phyloP scores from a whole-genome alignment of 2,329 filamentous ascomycete genomes.

The Talaromyces sp. region DNA sequence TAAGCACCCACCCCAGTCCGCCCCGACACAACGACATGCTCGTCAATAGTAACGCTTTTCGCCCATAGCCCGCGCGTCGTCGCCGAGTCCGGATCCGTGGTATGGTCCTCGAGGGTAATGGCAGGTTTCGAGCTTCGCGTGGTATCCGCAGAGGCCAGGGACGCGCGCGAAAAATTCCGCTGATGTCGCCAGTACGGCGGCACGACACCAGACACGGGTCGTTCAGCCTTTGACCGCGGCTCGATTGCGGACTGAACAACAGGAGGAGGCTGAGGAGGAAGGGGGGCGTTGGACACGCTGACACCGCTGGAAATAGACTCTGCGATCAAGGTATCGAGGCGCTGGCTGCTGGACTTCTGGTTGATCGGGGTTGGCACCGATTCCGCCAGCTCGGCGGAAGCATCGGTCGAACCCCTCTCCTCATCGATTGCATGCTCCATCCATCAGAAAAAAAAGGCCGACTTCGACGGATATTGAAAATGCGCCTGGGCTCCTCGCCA shows the following conservation, averaged over 20 bases:
- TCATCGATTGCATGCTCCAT: constrained; percentile 13
- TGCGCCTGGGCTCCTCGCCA: neutral
- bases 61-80: constrained; percentile 59
- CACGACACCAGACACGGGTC: constrained; percentile 27
- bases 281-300: neutral
- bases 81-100: constrained; percentile 51
- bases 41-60: constrained; percentile 55
- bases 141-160: constrained; percentile 33
- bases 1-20: constrained; percentile 71
- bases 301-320: neutral
- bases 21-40: constrained; percentile 58
- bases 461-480: neutral
- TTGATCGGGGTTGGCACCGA: neutral
- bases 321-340: neutral
- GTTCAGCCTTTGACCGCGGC: constrained; percentile 15
- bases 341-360: neutral
- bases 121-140: constrained; percentile 25
- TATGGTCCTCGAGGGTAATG: constrained; percentile 62
- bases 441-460: constrained; percentile 2
- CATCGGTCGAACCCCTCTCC: constrained; percentile 7
- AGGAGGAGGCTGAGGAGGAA: neutral
- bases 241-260: neutral
- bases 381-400: neutral
- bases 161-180: constrained; percentile 36
- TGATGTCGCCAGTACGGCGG: constrained; percentile 45